These are phyloP conservation scores for Podospora comata DNA, from an alignment of 495 filamentous ascomycete species.

Conservation along the genomic window DNA sequence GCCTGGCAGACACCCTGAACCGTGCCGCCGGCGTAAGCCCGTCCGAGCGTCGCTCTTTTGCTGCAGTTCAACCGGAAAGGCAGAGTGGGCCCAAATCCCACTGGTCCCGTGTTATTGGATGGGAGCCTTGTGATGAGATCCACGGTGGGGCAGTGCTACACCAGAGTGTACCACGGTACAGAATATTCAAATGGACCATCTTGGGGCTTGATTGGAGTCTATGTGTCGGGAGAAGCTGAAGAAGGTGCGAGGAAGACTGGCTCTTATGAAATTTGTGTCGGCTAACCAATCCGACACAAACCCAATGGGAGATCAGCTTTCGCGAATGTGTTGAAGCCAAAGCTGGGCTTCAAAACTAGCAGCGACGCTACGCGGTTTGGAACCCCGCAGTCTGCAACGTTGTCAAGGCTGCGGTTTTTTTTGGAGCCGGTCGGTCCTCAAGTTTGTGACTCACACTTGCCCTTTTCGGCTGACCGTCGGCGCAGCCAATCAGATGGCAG, in stretches of 20 bases:
- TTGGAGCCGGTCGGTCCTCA: constrained; percentile 5
- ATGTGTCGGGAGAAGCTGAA: not conserved
- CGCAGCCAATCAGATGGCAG: constrained; percentile 17
- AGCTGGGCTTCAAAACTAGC: not conserved
- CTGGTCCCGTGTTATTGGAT: constrained; percentile 1
- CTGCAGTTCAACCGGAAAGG: not conserved
- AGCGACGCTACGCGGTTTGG: not conserved
- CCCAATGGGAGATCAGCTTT: not conserved
- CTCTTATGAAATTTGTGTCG: not conserved
- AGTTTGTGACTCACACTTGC: constrained; percentile 33
- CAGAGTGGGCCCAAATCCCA: constrained; percentile 4
- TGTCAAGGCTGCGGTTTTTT: constrained; percentile 14
- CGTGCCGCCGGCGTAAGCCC: constrained; percentile 21
- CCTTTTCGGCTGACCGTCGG: constrained; percentile 29
- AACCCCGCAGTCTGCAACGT: constrained; percentile 5
- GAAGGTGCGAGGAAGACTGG: not conserved
- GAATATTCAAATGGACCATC: constrained; percentile 2
- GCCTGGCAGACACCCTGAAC: not conserved
- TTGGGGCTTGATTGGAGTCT: not conserved
- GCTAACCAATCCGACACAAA: not conserved
- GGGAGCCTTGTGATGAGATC: not conserved
- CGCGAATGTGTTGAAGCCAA: not conserved
- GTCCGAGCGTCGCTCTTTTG: constrained; percentile 7
- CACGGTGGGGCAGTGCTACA: constrained; percentile 12
- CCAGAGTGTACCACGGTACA: constrained; percentile 1